These are phyloP conservation scores for Colletotrichum sp. DNA, from an alignment of 2,329 filamentous ascomycete species.

Conservation along the genomic window DNA sequence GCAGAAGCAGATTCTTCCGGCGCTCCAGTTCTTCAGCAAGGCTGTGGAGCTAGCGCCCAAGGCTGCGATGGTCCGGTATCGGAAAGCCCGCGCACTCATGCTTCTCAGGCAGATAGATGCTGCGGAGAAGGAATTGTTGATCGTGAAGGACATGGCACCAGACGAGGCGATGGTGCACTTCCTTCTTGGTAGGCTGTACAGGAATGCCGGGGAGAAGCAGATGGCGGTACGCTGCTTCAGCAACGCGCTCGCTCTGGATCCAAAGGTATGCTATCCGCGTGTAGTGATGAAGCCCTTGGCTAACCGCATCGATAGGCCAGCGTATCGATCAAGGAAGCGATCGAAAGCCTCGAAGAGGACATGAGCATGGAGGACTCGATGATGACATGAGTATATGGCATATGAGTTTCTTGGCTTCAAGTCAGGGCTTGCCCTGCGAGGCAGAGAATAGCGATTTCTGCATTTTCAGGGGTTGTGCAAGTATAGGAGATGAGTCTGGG, in stretches of 20 bases:
- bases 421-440: background rate
- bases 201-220: constrained; percentile 72
- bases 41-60: constrained; percentile 83
- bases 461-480: background rate
- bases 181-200: constrained; percentile 84
- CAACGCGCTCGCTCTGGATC: constrained; percentile 92
- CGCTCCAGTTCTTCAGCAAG: constrained; percentile 80
- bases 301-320: constrained; percentile 68
- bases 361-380: constrained; percentile 73
- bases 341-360: constrained; percentile 87
- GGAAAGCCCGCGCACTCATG: constrained; percentile 88
- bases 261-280: constrained; percentile 73
- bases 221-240: constrained; percentile 93
- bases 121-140: constrained; percentile 81
- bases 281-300: background rate
- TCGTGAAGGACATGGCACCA: constrained; percentile 89
- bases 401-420: background rate
- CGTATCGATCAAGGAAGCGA: constrained; percentile 93
- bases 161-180: constrained; percentile 98
- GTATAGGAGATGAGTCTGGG: background rate
- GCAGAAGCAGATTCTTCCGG: constrained; percentile 79
- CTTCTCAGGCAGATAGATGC: constrained; percentile 72
- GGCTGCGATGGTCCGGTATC: constrained; percentile 85
- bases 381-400: constrained; percentile 51
- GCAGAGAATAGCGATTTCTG: background rate